phyloP scores from a whole-genome alignment of 345 rosid genomes.

The Hevea brasiliensis region DNA sequence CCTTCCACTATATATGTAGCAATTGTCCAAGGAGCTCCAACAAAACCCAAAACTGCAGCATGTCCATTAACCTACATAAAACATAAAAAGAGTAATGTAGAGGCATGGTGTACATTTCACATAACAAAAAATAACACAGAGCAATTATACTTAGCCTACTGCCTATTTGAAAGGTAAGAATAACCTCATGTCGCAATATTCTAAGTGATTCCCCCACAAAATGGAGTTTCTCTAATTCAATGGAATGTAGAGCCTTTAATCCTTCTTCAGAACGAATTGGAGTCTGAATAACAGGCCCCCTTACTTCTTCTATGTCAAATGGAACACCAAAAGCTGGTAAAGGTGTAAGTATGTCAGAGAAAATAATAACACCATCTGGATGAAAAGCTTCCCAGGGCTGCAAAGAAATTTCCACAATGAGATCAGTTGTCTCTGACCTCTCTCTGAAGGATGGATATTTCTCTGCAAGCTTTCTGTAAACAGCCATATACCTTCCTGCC shows the following conservation, averaged over 20 bases:
- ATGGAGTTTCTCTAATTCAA: conserved; percentile 65
- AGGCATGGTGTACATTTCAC: background rate
- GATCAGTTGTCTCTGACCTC: conserved; percentile 94
- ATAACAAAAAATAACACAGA: background rate
- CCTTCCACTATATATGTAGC: conserved; percentile 94
- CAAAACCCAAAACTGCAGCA: conserved; percentile 85
- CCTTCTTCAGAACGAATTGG: conserved; percentile 69
- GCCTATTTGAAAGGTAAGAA: conserved; percentile 6
- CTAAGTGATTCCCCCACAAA: conserved; percentile 80
- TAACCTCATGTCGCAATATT: conserved; percentile 75
- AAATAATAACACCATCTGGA: conserved; percentile 91
- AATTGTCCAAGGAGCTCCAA: conserved; percentile 96
- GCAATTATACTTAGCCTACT: conserved; percentile 11
- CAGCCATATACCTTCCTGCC: conserved; percentile 98
- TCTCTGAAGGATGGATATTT: conserved; percentile 90
- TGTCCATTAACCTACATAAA: conserved; percentile 59
- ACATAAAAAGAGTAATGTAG: conserved; percentile 7
- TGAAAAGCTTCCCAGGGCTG: conserved; percentile 92
- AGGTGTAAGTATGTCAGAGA: conserved; percentile 95
- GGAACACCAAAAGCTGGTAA: conserved; percentile 92
- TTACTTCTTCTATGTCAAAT: conserved; percentile 88
- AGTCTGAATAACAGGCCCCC: conserved; percentile 79
- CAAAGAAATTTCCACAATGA: conserved; percentile 88
- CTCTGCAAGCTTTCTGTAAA: conserved; percentile 90
- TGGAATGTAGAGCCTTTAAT: conserved; percentile 70